Base-by-base conservation (phyloP, 306 rosid species). In the Sechiopsis laciniata region DNA sequence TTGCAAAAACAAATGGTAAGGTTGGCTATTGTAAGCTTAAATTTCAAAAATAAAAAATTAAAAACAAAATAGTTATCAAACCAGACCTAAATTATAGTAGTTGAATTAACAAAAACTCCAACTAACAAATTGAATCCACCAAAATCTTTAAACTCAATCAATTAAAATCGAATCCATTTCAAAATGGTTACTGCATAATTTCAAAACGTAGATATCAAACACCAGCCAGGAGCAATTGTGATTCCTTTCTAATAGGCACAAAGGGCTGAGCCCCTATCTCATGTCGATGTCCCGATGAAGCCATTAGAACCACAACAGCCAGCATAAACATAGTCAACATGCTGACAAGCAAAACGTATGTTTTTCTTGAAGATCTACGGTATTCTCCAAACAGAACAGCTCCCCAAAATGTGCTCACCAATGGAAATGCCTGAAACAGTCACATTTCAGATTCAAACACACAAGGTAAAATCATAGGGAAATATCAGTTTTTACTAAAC, bases 341-440 rank as follows among this genome's bases (percentile, higher is more conserved):
- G 78, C 84, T 55, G 16, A 75, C 56, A 3, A 92, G 96, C 60
- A 92, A 56, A 46, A 13, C 10, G 37, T 90, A 88, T 2, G 98
- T 90, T 87, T 83, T 87, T 63, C 85, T 78, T 5, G 96, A 92
- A 9, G 96, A 90, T 87, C 80, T 88, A 6, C 93, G 82, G 76
- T 92, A 92, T 71, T 90, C 96, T 8, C 98, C 98, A 8, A 88
- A 90, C 76, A 90, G 61, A 74, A 88, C 71, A 3, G 90, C 17
- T 8, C 93, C 98, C 98, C 96, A 92, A 19, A 92, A 88, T 10
- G 98, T 92, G 86, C 96, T 86, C 78, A 92, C 96, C 3, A 92
- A 90, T 48, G 96, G 98, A 87, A 90, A 91, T 53, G 98, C 98
- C 98, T 90, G 81, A n/a, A 2, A 77, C 11, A 61, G 68, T 65